Evolutionary conservation across 352 stramenopile species (phyloP), one percentile per base, ranked within the genome.

Genomic region (Phytophthora rubi): DNA sequence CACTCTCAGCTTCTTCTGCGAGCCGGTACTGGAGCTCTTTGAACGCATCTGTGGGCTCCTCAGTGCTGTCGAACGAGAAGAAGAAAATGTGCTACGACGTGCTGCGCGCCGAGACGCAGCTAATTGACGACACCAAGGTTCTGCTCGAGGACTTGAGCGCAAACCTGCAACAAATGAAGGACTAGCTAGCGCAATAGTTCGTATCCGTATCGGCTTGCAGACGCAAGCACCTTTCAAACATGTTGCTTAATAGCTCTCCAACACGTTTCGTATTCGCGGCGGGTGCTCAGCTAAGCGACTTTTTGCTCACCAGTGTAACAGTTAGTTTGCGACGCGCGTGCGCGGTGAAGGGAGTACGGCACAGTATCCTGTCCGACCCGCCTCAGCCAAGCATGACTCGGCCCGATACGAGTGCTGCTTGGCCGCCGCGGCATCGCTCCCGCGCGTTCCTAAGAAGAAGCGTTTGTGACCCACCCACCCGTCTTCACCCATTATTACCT

Each of bases 31-130:
- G 71, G 44, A 70, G 39, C 54, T 35, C 60, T 44, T 23, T 70
- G 32, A 64, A 63, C 23, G 13, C 56, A 23, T 49, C 60, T 35
- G 55, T 47, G 7, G 33, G 47, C 37, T 52, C 62, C 2, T 62
- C 54, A 5, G 57, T 44, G 37, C 67, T 92, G 7, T 88, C 88
- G 8, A 81, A 83, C 9, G 88, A 93, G 9, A 93, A 92, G 76
- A 90, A 91, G 68, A 81, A 85, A 52, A 95, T 95, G 80, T 92
- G 85, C 70, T 91, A 83, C 61, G 85, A 95, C 47, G 88, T 95
- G 33, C 75, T 95, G 61, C 76, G 79, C 23, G 88, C 88, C 18
- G 88, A 95, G 71, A 91, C 83, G 58, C 83, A 95, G 72, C 65
- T 95, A 37, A 93, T 95, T 51, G 88, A 93, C 53, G 82, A 94